Evolutionary conservation across 2,329 filamentous ascomycete genomes (phyloP), one percentile per base, ranked within the genome.

Genomic region (Neopestalotiopsis clavispora): DNA sequence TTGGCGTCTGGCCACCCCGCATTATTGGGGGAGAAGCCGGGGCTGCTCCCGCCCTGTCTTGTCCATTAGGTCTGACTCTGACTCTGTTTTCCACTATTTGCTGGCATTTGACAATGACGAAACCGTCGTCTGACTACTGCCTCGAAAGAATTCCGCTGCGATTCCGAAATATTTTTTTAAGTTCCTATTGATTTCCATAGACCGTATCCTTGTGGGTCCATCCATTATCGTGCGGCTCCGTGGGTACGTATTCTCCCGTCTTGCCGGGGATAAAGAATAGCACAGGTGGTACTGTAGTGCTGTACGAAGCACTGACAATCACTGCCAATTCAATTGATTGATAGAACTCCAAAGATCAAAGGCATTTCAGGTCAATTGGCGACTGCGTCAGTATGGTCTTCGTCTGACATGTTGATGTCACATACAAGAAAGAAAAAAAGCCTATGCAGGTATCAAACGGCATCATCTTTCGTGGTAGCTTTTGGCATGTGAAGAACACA

Each of bases 51-150:
- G 66, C 57, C 17, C 10, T 23, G 40, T 7, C 17, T 13, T 45
- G 28, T 28, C 60, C 69, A 69, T 70, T 69, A 28, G 23, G 23
- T 40, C 28, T 49, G 34, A 10, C 34, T 23, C 45, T 52, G 34
- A 6, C 34, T 38, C 34, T 52, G 17, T 52, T 52, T n/a, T 10
- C 45, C 23, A 28, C 23, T 28, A 28, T 28, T 28, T 52, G 17
- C 34, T 74, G 64, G 68, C 69, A 73, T 71, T 74, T 72, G 71
- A 72, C 69, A 71, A 71, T 74, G 72, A 74, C 71, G 70, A 34
- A 56, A 28, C 23, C 23, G 23, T 28, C 23, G 20, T 32, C 20
- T 49, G 40, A 49, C 28, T 32, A 49, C 28, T 32, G 38, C 20
- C 32, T 32, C 10, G 9, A 17, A 60, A 23, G 40, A 20, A 32